A percentile compares a stretch with the other conserved stretches of the same genome.
Evolutionary conservation across 331 rosid genomes (phyloP).

Genomic region (Malus hybrid): DNA sequence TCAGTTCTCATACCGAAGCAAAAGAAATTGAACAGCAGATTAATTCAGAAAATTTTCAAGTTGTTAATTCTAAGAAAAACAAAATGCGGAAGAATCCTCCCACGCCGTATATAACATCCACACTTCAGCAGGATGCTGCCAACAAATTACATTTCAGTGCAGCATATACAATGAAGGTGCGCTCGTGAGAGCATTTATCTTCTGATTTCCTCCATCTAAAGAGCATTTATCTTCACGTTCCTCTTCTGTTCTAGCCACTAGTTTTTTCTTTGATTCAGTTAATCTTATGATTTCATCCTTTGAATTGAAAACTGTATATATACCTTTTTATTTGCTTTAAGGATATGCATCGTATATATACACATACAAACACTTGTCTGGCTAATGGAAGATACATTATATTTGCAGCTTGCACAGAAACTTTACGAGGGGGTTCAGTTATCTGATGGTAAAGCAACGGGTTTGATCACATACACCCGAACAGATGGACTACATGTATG

Average conservation of each 20-base stretch:
- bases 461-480: constrained; percentile 81
- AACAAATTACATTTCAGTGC: constrained; percentile 71
- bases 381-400: constrained; percentile 2
- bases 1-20: constrained; percentile 56
- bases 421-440: constrained; percentile 95
- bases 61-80: constrained; percentile 45
- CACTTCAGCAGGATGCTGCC: constrained; percentile 98
- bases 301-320: not conserved
- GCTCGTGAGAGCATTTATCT: constrained; percentile 11
- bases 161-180: constrained; percentile 77
- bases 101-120: constrained; percentile 85
- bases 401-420: constrained; percentile 88
- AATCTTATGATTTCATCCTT: not conserved
- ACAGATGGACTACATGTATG: constrained; percentile 96
- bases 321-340: not conserved
- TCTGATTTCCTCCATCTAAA: not conserved
- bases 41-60: constrained; percentile 41
- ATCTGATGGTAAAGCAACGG: constrained; percentile 62
- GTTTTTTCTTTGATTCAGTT: not conserved
- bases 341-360: not conserved
- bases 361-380: not conserved
- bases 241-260: not conserved
- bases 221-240: not conserved
- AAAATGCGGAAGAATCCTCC: constrained; percentile 80
- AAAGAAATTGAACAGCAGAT: constrained; percentile 40